Conservation (phyloP, 1,284 basidiomycete genomes). For the Tilletia walkeri region DNA sequence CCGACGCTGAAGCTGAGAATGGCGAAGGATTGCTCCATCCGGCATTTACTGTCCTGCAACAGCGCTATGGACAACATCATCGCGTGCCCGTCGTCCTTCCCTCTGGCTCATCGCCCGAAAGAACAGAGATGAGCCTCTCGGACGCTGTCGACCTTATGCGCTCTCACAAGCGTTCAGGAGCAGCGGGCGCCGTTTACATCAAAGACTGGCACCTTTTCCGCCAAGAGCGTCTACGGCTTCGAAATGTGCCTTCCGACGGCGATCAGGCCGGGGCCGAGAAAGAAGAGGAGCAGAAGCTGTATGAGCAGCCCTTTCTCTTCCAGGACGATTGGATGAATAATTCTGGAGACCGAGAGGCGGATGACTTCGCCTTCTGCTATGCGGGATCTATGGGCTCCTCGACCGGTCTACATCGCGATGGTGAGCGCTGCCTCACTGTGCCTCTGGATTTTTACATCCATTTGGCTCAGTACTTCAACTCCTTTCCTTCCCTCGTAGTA, state of each 20-base stretch:
- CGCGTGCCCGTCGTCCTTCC: conserved; percentile 29
- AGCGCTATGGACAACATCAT: conserved; percentile 28
- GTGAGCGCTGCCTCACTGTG: conserved; percentile 8
- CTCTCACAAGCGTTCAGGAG: conserved; percentile 24
- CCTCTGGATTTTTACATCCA: too few relatives aligned
- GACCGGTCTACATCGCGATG: conserved; percentile 47
- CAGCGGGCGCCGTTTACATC: conserved; percentile 57
- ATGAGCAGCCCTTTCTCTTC: conserved; percentile 59
- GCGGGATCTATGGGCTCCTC: conserved; percentile 34
- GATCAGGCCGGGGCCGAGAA: not conserved
- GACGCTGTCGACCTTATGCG: conserved; percentile 30
- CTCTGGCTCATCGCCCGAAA: conserved; percentile 9
- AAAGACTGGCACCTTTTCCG: conserved; percentile 64
- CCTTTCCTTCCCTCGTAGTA: conserved; percentile 15
- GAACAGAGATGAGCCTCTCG: conserved; percentile 28
- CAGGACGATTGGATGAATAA: conserved; percentile 61
- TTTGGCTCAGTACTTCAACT: too few relatives aligned
- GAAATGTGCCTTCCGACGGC: not conserved
- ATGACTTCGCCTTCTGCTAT: conserved; percentile 59
- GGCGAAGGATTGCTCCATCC: conserved; percentile 7
- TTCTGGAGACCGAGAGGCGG: conserved; percentile 23
- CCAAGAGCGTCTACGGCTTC: conserved; percentile 21
- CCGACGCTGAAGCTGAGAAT: not conserved
- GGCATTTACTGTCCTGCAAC: conserved; percentile 29
- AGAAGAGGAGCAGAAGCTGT: conserved; percentile 50